Evolutionary conservation across 1,284 basidiomycete genomes (phyloP).

Genomic region (Trichosporon coremiiforme): DNA sequence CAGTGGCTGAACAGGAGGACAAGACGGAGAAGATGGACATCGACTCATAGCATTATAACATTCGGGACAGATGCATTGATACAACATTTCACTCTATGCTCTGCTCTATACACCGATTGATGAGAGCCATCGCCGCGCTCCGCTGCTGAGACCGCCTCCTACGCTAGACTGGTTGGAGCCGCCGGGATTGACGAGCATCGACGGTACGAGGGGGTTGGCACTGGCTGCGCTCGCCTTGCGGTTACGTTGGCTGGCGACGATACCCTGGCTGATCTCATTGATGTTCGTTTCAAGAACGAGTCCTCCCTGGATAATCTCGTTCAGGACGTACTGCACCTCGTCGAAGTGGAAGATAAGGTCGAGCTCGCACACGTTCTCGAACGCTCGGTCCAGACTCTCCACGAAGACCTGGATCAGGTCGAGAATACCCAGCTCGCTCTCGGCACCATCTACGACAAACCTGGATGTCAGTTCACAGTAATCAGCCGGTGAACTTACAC

Average conservation of each 20-base stretch:
- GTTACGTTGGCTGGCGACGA: conserved; percentile 40
- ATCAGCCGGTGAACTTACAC: conserved; percentile 58
- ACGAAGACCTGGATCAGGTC: conserved; percentile 99
- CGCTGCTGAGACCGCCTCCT: conserved; percentile 35
- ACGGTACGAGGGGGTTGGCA: conserved; percentile 51
- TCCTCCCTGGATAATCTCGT: conserved; percentile 95
- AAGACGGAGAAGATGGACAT: conserved; percentile 8
- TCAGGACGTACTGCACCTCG: conserved; percentile 91
- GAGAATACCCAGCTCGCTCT: conserved; percentile 93
- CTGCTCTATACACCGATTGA: conserved; percentile 48
- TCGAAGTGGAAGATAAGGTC: conserved; percentile 99
- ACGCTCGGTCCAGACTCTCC: conserved; percentile 90
- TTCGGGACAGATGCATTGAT: conserved; percentile 22
- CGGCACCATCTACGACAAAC: conserved; percentile 90
- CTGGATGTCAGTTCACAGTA: conserved; percentile 32
- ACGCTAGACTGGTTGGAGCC: conserved; percentile 23
- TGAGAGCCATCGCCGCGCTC: conserved; percentile 48
- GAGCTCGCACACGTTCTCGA: conserved; percentile 98
- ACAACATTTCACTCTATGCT: conserved; percentile 23
- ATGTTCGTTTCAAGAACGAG: conserved; percentile 98
- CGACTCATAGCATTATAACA: conserved; percentile 19
- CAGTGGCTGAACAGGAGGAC: background rate
- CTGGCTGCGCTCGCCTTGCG: conserved; percentile 51
- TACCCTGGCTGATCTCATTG: conserved; percentile 70
- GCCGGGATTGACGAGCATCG: conserved; percentile 39